A percentile compares a stretch with the other conserved stretches of the same genome.
These are phyloP conservation scores for Stachybotrys elegans DNA, from an alignment of 2,329 filamentous ascomycete species.

Conservation along the genomic window DNA sequence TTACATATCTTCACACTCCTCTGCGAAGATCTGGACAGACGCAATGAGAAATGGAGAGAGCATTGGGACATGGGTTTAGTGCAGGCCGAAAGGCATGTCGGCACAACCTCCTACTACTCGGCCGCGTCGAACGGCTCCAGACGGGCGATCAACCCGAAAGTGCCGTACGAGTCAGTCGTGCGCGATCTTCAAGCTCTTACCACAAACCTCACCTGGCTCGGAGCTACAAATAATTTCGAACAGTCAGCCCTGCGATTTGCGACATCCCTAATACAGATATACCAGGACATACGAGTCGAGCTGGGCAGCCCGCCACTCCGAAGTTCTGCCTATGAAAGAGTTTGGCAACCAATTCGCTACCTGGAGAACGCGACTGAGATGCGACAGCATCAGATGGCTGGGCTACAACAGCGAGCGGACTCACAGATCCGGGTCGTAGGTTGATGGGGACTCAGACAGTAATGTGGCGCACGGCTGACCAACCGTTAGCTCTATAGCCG, in stretches of 20 bases:
- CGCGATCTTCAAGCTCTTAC: not conserved
- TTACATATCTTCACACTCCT: not conserved
- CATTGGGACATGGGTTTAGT: not conserved
- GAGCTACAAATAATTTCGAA: not conserved
- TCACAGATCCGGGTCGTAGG: not conserved
- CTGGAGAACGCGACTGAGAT: not conserved
- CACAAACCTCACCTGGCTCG: not conserved
- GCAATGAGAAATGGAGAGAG: not conserved
- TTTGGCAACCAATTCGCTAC: not conserved
- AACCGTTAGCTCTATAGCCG: not conserved
- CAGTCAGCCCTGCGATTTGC: not conserved
- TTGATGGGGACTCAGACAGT: not conserved
- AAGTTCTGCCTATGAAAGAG: not conserved
- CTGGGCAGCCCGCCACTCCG: not conserved
- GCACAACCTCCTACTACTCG: not conserved
- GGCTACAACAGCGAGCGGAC: not conserved
- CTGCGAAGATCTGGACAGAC: not conserved
- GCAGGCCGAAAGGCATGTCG: not conserved
- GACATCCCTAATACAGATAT: not conserved
- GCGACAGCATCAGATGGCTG: not conserved
- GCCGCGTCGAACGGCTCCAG: not conserved
- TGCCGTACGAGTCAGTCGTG: not conserved
- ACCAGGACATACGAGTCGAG: not conserved
- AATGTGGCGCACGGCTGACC: not conserved
- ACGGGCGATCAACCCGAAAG: not conserved